Evolutionary conservation across 305 asterid species (phyloP).

Genomic region (Fraxinus paxiana): DNA sequence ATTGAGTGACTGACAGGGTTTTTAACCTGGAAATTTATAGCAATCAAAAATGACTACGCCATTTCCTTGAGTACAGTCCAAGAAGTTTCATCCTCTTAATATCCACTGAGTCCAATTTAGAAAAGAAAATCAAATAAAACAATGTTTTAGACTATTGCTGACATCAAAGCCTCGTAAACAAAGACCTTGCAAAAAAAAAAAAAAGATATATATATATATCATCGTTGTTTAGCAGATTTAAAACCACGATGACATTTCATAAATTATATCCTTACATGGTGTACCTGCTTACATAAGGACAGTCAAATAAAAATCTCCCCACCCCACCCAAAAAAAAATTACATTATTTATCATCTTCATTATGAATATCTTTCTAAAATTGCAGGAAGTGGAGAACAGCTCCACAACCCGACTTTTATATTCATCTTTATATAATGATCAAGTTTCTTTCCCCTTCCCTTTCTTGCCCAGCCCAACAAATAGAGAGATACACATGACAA

Average conservation of each 20-base stretch:
- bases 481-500: not conserved
- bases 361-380: not conserved
- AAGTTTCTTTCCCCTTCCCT: not conserved
- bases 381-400: not conserved
- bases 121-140: not conserved
- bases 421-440: not conserved
- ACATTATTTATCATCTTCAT: not conserved
- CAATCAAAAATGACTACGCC: not conserved
- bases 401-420: not conserved
- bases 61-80: not conserved
- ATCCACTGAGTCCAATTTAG: not conserved
- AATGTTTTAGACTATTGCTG: not conserved
- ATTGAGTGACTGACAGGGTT: not conserved
- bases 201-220: not conserved
- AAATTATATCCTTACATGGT: not conserved
- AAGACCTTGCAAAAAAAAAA: not conserved
- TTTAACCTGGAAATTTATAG: not conserved
- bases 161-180: not conserved
- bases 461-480: not conserved
- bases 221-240: not conserved
- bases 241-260: not conserved
- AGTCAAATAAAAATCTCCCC: not conserved
- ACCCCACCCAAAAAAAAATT: not conserved
- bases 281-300: not conserved
- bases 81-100: not conserved